A percentile compares a stretch with the other conserved stretches of the same genome.
These are phyloP conservation scores for Ormosia semicastrata DNA, from an alignment of 306 rosid genomes.

Conservation along the genomic window DNA sequence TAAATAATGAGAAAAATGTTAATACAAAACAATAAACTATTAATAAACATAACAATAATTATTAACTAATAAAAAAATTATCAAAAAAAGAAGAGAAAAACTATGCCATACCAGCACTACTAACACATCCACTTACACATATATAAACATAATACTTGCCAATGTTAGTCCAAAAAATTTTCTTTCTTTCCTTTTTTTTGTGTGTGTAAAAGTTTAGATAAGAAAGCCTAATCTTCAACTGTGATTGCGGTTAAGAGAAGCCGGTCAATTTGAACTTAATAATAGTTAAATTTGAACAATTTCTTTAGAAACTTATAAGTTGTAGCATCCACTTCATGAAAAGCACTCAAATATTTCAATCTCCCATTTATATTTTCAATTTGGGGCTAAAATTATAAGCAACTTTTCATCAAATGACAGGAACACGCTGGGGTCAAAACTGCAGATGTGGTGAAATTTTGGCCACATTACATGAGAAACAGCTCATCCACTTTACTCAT, in stretches of 20 bases:
- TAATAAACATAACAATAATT: background rate
- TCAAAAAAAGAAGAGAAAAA: background rate
- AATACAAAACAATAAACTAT: background rate
- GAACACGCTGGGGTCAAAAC: conserved; percentile 7
- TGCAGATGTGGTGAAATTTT: conserved; percentile 20
- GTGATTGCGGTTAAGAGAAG: no score
- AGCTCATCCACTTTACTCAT: conserved; percentile 12
- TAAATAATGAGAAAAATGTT: background rate
- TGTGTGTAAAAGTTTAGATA: no score
- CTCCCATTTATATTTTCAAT: background rate
- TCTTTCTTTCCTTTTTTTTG: no score
- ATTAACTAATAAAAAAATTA: background rate
- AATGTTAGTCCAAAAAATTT: background rate
- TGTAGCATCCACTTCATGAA: background rate
- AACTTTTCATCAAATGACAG: background rate
- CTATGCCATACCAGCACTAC: background rate
- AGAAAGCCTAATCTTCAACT: no score
- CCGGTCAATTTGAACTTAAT: background rate
- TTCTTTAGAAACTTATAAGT: background rate
- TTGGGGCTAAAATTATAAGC: background rate
- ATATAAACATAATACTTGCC: background rate
- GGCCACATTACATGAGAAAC: conserved; percentile 22
- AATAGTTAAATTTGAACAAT: background rate
- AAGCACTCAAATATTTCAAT: background rate
- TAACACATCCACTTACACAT: background rate